Percentiles rank a stretch among this genome's conserved stretches.
These are phyloP conservation scores for Fusarium algeriense DNA, from an alignment of 2,329 filamentous ascomycete species.

Conservation along the genomic window DNA sequence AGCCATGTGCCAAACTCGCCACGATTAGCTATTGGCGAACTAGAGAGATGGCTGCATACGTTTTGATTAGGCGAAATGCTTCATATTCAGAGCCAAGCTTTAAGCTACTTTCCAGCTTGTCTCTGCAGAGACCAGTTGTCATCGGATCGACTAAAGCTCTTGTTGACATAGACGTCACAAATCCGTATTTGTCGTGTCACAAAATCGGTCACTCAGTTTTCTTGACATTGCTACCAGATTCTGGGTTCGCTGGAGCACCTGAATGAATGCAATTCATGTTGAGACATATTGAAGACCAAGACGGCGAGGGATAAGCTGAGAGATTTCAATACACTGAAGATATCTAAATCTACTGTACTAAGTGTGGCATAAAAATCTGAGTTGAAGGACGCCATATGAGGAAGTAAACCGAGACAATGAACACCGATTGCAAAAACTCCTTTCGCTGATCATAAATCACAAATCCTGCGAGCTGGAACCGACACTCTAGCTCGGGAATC, in stretches of 20 bases:
- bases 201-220: background rate
- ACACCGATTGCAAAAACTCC: conserved; percentile 17
- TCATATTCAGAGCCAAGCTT: background rate
- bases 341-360: conserved; percentile 17
- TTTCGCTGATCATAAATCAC: conserved; percentile 25
- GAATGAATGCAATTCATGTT: background rate
- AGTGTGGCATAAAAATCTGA: conserved; percentile 4
- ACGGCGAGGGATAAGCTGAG: background rate
- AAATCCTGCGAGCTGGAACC: conserved; percentile 23
- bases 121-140: background rate
- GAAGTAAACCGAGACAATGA: conserved; percentile 27
- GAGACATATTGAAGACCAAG: conserved; percentile 11
- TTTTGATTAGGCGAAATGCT: background rate
- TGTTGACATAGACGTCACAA: background rate
- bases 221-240: background rate
- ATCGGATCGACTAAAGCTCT: background rate
- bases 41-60: background rate
- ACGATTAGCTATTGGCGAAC: conserved; percentile 2
- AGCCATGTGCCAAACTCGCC: conserved; percentile 17
- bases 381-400: conserved; percentile 1
- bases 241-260: background rate
- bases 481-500: conserved; percentile 4
- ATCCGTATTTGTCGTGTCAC: background rate
- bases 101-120: background rate
- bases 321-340: conserved; percentile 20